phyloP scores from a whole-genome alignment of 176 grass and related monocot species.

The Zizania latifolia region DNA sequence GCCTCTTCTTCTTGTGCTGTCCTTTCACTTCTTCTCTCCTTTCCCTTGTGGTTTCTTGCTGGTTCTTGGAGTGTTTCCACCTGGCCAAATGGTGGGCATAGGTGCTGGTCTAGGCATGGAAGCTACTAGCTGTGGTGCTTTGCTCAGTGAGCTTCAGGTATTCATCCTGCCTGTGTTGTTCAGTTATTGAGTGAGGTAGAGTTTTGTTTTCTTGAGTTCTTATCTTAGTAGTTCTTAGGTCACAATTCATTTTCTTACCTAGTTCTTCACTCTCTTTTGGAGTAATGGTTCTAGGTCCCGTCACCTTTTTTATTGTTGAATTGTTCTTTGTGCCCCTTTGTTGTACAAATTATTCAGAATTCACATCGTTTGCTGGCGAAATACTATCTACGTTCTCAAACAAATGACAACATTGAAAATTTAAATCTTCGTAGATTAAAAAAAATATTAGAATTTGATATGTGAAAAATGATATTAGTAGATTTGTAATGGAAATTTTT shows the following conservation, averaged over 20 bases:
- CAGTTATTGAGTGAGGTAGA: not conserved
- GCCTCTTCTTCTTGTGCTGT: slow-evolving; percentile 2
- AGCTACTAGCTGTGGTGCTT: slow-evolving; percentile 46
- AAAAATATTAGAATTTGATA: too few relatives aligned
- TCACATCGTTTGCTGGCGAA: not conserved
- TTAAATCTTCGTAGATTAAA: too few relatives aligned
- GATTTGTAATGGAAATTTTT: too few relatives aligned
- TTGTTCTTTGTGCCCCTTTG: not conserved
- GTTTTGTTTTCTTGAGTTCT: not conserved
- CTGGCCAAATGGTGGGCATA: slow-evolving; percentile 27
- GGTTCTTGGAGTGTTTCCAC: slow-evolving; percentile 12
- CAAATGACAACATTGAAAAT: too few relatives aligned
- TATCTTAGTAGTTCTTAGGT: not conserved
- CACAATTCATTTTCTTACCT: too few relatives aligned
- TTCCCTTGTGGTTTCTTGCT: not conserved
- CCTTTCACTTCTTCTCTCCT: not conserved
- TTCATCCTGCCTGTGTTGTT: not conserved
- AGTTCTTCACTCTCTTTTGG: not conserved
- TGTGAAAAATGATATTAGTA: too few relatives aligned
- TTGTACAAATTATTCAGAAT: not conserved
- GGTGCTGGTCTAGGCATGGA: slow-evolving; percentile 48
- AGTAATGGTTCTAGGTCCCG: not conserved
- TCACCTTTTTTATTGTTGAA: not conserved
- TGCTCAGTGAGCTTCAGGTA: slow-evolving; percentile 97
- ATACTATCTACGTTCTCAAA: too few relatives aligned